Conservation (phyloP, 352 stramenopile genomes). For the Globisporangium apiculatum region DNA sequence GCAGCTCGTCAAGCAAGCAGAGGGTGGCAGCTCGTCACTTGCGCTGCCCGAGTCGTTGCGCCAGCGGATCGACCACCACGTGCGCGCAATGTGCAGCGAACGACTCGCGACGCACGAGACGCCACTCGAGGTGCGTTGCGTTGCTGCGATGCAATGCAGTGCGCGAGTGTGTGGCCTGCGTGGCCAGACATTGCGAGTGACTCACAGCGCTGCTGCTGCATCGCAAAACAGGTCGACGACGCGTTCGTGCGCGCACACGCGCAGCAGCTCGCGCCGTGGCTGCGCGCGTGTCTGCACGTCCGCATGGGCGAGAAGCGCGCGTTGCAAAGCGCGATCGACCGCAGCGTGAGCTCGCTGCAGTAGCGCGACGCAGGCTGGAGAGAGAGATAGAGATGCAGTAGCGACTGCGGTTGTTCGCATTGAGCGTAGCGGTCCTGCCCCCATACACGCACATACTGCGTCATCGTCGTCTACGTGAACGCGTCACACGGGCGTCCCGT, state of each 20-base stretch:
- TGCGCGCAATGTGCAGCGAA: slow-evolving; percentile 4
- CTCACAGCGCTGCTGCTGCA: no score
- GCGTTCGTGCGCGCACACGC: slow-evolving; percentile 36
- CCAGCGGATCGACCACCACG: slow-evolving; percentile 12
- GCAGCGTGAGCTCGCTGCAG: neutral
- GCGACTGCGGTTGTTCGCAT: no score
- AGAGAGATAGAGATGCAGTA: neutral
- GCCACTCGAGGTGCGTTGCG: slow-evolving; percentile 17
- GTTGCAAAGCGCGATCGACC: slow-evolving; percentile 16
- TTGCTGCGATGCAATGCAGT: neutral
- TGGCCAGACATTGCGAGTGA: no score
- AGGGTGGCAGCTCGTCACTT: slow-evolving; percentile 14
- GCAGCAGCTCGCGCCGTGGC: slow-evolving; percentile 48
- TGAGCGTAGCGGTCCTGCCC: neutral
- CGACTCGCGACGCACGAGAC: slow-evolving; percentile 16
- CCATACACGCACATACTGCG: neutral
- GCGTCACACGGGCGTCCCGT: slow-evolving; percentile 31
- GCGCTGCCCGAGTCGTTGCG: slow-evolving; percentile 21
- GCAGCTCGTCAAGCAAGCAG: slow-evolving; percentile 28
- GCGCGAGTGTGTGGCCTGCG: no score
- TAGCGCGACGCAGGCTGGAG: no score
- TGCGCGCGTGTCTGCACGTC: slow-evolving; percentile 56
- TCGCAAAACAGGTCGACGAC: slow-evolving; percentile 31
- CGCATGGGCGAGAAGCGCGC: slow-evolving; percentile 61
- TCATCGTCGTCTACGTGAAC: no score